Base-by-base conservation (phyloP, 2,329 filamentous ascomycete genomes). In the Ophiostoma montium region DNA sequence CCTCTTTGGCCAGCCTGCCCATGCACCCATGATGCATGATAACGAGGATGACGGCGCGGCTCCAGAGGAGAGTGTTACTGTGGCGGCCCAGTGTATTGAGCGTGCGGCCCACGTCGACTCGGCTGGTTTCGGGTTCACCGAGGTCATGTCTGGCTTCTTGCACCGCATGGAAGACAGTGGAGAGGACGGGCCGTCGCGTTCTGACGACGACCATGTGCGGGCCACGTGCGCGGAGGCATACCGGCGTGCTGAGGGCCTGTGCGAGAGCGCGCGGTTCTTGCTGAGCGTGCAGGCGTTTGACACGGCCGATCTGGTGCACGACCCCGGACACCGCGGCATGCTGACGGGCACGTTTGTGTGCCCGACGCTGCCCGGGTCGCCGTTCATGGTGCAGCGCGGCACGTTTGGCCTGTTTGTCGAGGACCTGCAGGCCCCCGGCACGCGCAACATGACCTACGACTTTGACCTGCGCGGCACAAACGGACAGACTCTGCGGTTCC, bases 131-230 rank as follows among this genome's bases (percentile, higher is more conserved):
- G 73, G 72, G 21, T 83, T 83, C 57, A 75, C 74, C 0, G 78
- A 83, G 59, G 71, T 80, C 50, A 80, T 83, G 76, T 70, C 72
- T 8, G 79, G 79, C 10, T 75, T 74, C 54, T 67, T 84, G 23
- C 74, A 78, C 55, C 59, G 63, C 43, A 67, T 68, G 35, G 58
- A 45, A 11, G 21, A 27, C n/a, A n/a, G n/a, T n/a, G n/a, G n/a
- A n/a, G n/a, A n/a, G n/a, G 16, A 5, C 30, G 4, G 19, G 35
- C n/a, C 13, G 32, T n/a, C n/a, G 8, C 18, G 38, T 23, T 10
- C n/a, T 16, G 30, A 33, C 36, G 58, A 58, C 6, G 65, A 67
- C 10, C 69, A 75, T 55, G 66, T 69, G 41, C 65, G 64, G 15
- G 67, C 70, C n/a, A 70, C 73, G 2, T 80, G 75, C 57, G 64